Conservation (phyloP, 805 yeast species). For the Wickerhamomyces bisporus region DNA sequence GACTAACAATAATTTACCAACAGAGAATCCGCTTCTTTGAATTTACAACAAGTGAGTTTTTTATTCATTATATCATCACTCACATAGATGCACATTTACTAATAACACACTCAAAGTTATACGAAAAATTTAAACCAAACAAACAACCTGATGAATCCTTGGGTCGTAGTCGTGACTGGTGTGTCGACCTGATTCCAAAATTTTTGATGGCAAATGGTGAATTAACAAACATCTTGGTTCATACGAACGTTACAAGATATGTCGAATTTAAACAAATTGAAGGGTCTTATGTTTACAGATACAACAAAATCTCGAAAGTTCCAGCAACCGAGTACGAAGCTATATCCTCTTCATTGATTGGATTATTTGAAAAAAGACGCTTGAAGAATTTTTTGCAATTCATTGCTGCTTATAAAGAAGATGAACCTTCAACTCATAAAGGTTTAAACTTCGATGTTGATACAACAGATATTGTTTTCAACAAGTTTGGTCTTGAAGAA, state of each 20-base stretch:
- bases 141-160: constrained; percentile 60
- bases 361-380: constrained; percentile 91
- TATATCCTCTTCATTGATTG: constrained; percentile 86
- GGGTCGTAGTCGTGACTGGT: constrained; percentile 97
- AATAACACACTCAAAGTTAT: constrained; percentile 45
- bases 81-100: no score
- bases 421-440: constrained; percentile 74
- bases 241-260: constrained; percentile 93
- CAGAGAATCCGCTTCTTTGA: constrained; percentile 76
- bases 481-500: constrained; percentile 82
- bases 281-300: constrained; percentile 87
- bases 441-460: constrained; percentile 80
- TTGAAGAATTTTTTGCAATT: constrained; percentile 90
- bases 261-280: constrained; percentile 94
- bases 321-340: constrained; percentile 94
- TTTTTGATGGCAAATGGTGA: constrained; percentile 98
- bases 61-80: no score
- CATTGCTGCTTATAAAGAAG: constrained; percentile 76
- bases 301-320: constrained; percentile 88
- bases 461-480: constrained; percentile 88
- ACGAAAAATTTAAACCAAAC: constrained; percentile 77
- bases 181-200: constrained; percentile 94
- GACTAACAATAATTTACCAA: no score
- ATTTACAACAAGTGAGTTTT: constrained; percentile 46
- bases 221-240: constrained; percentile 88